Percentiles rank a stretch among this genome's conserved stretches.
These are phyloP conservation scores for Gnetum montanum DNA, from an alignment of 75 land plant genomes.

Conservation along the genomic window DNA sequence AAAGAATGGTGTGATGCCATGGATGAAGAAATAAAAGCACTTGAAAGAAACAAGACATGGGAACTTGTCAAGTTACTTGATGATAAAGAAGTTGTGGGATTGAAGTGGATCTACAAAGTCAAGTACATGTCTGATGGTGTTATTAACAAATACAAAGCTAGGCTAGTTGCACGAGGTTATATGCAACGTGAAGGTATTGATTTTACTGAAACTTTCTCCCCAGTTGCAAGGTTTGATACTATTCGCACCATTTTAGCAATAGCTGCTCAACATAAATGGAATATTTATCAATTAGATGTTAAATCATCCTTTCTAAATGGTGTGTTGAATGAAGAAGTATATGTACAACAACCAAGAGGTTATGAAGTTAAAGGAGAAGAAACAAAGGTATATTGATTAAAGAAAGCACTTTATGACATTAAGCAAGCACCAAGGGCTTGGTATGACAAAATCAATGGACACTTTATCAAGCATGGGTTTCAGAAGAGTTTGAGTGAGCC, in stretches of 20 bases:
- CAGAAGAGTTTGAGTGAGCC: background rate
- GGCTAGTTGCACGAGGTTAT: conserved; percentile 8
- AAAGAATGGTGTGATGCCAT: conserved; percentile 10
- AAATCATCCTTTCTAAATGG: conserved; percentile 14
- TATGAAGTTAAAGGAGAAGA: conserved; percentile 9
- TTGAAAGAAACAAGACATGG: conserved; percentile 16
- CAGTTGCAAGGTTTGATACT: conserved; percentile 9
- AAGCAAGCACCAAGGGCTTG: conserved; percentile 17
- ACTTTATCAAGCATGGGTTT: conserved; percentile 1
- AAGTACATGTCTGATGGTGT: conserved; percentile 4
- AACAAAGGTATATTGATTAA: conserved; percentile 7
- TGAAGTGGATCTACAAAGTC: conserved; percentile 15
- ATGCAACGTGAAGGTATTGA: background rate
- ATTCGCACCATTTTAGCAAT: conserved; percentile 5
- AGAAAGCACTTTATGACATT: conserved; percentile 15
- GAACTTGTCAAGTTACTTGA: conserved; percentile 10
- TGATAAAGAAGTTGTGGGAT: conserved; percentile 6
- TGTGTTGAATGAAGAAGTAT: conserved; percentile 8
- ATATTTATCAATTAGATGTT: conserved; percentile 5
- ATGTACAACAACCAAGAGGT: conserved; percentile 9
- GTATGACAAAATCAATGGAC: conserved; percentile 5
- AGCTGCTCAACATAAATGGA: conserved; percentile 6
- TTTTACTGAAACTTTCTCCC: conserved; percentile 4
- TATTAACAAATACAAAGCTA: conserved; percentile 8
- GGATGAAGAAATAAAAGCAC: conserved; percentile 10